Percentiles rank a stretch among this genome's conserved stretches.
Evolutionary conservation across 352 stramenopile genomes (phyloP).

Genomic region (Pythium insidiosum): DNA sequence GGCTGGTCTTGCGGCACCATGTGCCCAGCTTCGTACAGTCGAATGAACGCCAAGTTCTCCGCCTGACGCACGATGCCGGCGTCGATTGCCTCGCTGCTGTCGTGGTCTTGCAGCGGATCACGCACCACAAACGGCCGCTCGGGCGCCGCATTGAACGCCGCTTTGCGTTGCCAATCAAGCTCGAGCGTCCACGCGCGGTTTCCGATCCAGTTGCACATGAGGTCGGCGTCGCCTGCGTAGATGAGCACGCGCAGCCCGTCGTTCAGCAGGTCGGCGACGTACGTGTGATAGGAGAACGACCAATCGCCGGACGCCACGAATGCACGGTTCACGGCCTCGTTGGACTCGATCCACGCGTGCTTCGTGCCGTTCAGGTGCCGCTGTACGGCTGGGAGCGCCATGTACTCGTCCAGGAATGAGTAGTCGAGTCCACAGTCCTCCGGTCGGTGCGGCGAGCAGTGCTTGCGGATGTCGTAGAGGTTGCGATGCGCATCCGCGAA

Average conservation of each 20-base stretch:
- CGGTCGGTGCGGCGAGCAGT: conserved; percentile 10
- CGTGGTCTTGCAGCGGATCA: not conserved
- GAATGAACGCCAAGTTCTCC: conserved; percentile 70
- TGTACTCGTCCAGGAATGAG: conserved; percentile 6
- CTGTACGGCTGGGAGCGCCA: not conserved
- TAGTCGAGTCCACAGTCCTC: conserved; percentile 8
- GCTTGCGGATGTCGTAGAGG: conserved; percentile 22
- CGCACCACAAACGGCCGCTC: conserved; percentile 12
- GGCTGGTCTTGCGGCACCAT: conserved; percentile 86
- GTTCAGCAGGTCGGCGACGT: conserved; percentile 65
- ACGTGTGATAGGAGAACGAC: conserved; percentile 78
- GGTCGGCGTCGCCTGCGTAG: conserved; percentile 41
- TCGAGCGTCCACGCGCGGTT: conserved; percentile 89
- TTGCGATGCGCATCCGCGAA: conserved; percentile 11
- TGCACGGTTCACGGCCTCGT: conserved; percentile 69
- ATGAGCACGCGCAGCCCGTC: conserved; percentile 11
- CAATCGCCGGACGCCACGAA: conserved; percentile 72
- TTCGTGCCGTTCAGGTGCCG: not conserved
- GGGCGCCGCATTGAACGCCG: conserved; percentile 58
- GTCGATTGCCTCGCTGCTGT: not conserved
- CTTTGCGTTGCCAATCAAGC: conserved; percentile 87
- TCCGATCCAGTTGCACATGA: conserved; percentile 95
- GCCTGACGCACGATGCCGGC: conserved; percentile 5
- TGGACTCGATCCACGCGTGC: conserved; percentile 64
- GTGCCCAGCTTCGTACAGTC: conserved; percentile 78